A percentile compares a stretch with the other conserved stretches of the same genome.
Conservation (phyloP, 2,329 filamentous ascomycete species). For the Myriosclerotinia scirpicola region DNA sequence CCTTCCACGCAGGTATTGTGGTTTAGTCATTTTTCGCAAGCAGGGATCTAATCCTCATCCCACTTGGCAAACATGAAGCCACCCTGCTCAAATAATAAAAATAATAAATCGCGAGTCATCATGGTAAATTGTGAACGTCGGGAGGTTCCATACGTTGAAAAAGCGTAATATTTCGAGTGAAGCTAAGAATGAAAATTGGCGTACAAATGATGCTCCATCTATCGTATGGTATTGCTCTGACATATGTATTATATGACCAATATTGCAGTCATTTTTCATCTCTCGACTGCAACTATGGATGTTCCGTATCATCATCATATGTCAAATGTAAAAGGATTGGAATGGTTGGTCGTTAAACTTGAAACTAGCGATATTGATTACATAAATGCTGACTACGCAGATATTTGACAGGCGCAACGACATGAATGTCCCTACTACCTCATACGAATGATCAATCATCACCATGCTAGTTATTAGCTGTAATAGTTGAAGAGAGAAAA, state of each 20-base stretch:
- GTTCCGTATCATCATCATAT: not conserved
- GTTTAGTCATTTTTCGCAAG: not conserved
- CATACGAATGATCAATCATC: no score
- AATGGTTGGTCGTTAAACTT: slow-evolving; percentile 3
- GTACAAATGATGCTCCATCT: not conserved
- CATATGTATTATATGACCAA: not conserved
- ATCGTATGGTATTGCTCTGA: not conserved
- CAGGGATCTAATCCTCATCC: not conserved
- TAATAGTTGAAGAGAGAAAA: no score
- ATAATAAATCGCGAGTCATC: not conserved
- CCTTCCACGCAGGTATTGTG: not conserved
- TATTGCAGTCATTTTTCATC: not conserved
- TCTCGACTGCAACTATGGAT: not conserved
- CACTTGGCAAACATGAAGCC: not conserved
- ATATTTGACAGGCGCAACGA: not conserved
- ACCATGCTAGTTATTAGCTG: no score
- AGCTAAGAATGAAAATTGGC: not conserved
- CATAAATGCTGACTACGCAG: slow-evolving; percentile 7
- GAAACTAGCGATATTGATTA: slow-evolving; percentile 4
- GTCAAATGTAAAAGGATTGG: not conserved
- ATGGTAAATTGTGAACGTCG: not conserved
- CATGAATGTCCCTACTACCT: not conserved
- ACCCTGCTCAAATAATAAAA: no score
- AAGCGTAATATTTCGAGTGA: not conserved
- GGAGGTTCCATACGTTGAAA: not conserved